Evolutionary conservation across 352 stramenopile genomes (phyloP).

Genomic region (Plasmopara muralis): DNA sequence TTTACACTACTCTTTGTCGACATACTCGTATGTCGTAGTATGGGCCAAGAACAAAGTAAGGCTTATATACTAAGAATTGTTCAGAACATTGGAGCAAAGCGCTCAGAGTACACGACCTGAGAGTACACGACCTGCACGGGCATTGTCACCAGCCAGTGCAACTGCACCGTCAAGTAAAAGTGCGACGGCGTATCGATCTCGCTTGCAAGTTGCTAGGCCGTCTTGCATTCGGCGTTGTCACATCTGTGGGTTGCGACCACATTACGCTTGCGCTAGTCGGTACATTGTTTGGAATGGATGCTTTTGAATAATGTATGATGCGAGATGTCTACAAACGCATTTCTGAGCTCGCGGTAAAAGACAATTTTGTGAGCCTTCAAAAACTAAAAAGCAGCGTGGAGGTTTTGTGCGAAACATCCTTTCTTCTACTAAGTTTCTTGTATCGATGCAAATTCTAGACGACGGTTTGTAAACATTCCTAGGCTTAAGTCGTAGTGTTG

Average conservation of each 20-base stretch:
- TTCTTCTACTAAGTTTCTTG: too few relatives aligned
- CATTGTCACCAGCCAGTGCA: too few relatives aligned
- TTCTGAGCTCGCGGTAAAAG: slow-evolving; percentile 27
- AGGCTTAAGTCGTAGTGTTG: too few relatives aligned
- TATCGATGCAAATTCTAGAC: too few relatives aligned
- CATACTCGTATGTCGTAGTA: slow-evolving; percentile 52
- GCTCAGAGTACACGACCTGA: too few relatives aligned
- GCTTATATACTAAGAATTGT: slow-evolving; percentile 71
- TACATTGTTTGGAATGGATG: slow-evolving; percentile 69
- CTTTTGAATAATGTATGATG: slow-evolving; percentile 75
- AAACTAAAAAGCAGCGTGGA: too few relatives aligned
- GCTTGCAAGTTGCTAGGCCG: slow-evolving; percentile 69
- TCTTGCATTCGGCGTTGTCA: slow-evolving; percentile 69
- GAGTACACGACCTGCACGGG: too few relatives aligned
- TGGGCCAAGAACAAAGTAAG: slow-evolving; percentile 78
- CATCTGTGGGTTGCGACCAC: slow-evolving; percentile 59
- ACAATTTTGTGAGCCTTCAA: too few relatives aligned
- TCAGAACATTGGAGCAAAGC: slow-evolving; percentile 19
- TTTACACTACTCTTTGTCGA: slow-evolving; percentile 37
- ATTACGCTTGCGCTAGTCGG: slow-evolving; percentile 62
- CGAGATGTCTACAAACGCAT: slow-evolving; percentile 59
- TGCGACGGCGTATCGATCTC: slow-evolving; percentile 76
- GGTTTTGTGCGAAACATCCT: too few relatives aligned
- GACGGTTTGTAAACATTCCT: too few relatives aligned
- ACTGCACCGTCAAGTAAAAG: slow-evolving; percentile 54